Evolutionary conservation across 2,329 filamentous ascomycete genomes (phyloP), one percentile per base, ranked within the genome.

Genomic region (Pseudohalonectria lignicola): DNA sequence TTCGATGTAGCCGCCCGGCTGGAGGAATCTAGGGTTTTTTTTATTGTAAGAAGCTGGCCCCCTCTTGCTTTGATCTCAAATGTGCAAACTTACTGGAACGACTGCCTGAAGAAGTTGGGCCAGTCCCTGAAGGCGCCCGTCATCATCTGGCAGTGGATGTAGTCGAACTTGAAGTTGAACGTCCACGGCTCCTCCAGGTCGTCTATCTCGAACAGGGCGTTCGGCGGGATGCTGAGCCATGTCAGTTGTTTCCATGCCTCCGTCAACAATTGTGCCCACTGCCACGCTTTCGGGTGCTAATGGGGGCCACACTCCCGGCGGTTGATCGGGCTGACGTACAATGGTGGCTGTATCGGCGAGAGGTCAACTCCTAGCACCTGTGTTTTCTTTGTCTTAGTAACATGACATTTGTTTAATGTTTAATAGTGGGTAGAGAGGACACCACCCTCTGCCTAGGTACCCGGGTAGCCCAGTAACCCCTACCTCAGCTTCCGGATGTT

Each of bases 161-260:
- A 53, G 42, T 53, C 51, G 23, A 48, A 53, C 13, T 47, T 45
- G 44, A 43, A 47, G 30, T 41, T 45, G 16, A 52, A 53, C 6
- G 45, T 53, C 51, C 51, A 53, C 6, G 41, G 34, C 31, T 53
- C 50, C 28, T 53, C 51, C 12, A 53, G 40, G 35, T 53, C 49
- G 25, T 52, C 49, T 20, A 53, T 48, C 34, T 53, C 47, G 31
- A 51, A 52, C 5, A 46, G 39, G 10, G 45, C 49, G 20, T 53
- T 53, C 18, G 46, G 36, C 3, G 50, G 49, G 2, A 41, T 41
- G 25, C 46, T 48, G 31, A 7, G n/a, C n/a, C n/a, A n/a, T n/a
- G n/a, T n/a, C n/a, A n/a, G n/a, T n/a, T n/a, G n/a, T n/a, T n/a
- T n/a, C n/a, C n/a, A n/a, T n/a, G n/a, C n/a, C n/a, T n/a, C n/a